A percentile compares a stretch with the other conserved stretches of the same genome.
Evolutionary conservation across 805 yeast genomes (phyloP).

Genomic region (Starmerella khaoyaiensis): DNA sequence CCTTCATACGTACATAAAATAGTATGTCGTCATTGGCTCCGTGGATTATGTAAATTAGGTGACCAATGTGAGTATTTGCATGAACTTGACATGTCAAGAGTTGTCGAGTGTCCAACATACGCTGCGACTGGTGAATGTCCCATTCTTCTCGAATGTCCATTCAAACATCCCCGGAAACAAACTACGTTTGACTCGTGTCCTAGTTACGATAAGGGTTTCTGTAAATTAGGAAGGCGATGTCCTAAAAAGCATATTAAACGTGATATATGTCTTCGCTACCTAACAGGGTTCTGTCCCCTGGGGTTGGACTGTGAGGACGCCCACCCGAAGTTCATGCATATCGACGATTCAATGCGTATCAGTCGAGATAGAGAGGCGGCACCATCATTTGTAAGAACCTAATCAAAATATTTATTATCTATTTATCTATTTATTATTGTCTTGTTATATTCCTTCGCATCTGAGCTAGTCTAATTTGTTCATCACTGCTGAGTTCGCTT

Average conservation of each 20-base stretch:
- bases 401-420: constrained; percentile 3
- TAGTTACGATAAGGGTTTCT: constrained; percentile 75
- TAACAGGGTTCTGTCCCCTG: constrained; percentile 87
- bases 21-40: constrained; percentile 96
- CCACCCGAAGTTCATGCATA: constrained; percentile 61
- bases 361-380: constrained; percentile 16
- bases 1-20: constrained; percentile 57
- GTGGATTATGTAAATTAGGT: constrained; percentile 93
- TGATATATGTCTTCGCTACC: constrained; percentile 61
- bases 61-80: constrained; percentile 93
- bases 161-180: constrained; percentile 40
- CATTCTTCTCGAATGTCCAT: constrained; percentile 87
- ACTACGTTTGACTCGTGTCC: constrained; percentile 68
- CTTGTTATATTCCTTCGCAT: neutral
- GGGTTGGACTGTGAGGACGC: constrained; percentile 64
- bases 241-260: constrained; percentile 64
- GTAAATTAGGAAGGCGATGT: constrained; percentile 84
- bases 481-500: constrained; percentile 1
- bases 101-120: constrained; percentile 92
- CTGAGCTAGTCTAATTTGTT: constrained; percentile 1
- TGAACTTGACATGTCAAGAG: constrained; percentile 82
- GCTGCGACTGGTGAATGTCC: constrained; percentile 61
- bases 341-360: constrained; percentile 30
- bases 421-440: neutral
- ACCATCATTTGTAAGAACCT: neutral